Evolutionary conservation across 2,329 filamentous ascomycete genomes (phyloP).

Genomic region (Alternaria brassicicola): DNA sequence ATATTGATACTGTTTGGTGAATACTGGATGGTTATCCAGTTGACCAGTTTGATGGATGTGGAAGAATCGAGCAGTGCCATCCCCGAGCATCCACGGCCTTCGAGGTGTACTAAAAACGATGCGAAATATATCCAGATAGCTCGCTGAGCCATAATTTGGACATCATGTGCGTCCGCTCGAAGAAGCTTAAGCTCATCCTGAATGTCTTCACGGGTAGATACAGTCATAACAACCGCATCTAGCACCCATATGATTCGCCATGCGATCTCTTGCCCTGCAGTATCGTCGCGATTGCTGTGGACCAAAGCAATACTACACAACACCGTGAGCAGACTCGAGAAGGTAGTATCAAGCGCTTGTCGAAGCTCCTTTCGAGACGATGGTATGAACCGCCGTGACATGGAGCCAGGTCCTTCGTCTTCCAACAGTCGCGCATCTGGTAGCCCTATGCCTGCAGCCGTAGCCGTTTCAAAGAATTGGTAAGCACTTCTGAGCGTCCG

Average conservation of each 20-base stretch:
- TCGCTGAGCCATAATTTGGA: conserved; percentile 39
- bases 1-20: conserved; percentile 27
- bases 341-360: conserved; percentile 44
- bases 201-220: conserved; percentile 34
- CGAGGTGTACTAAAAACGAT: conserved; percentile 34
- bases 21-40: conserved; percentile 34
- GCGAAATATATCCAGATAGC: conserved; percentile 36
- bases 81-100: conserved; percentile 7
- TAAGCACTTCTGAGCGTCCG: conserved; percentile 34
- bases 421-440: conserved; percentile 32
- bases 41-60: conserved; percentile 22
- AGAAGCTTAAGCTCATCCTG: conserved; percentile 31
- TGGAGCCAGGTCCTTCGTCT: conserved; percentile 22
- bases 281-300: conserved; percentile 27
- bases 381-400: conserved; percentile 29
- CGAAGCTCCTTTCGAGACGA: conserved; percentile 37
- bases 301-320: conserved; percentile 42
- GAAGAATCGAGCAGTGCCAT: conserved; percentile 16
- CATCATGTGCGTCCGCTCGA: conserved; percentile 29
- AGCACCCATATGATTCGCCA: conserved; percentile 31
- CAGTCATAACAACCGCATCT: conserved; percentile 32
- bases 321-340: conserved; percentile 44
- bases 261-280: conserved; percentile 17
- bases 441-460: conserved; percentile 37
- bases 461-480: conserved; percentile 40